Percentiles rank a stretch among this genome's conserved stretches.
These are phyloP conservation scores for Colletotrichum liaoningense DNA, from an alignment of 2,329 filamentous ascomycete genomes.

Conservation along the genomic window DNA sequence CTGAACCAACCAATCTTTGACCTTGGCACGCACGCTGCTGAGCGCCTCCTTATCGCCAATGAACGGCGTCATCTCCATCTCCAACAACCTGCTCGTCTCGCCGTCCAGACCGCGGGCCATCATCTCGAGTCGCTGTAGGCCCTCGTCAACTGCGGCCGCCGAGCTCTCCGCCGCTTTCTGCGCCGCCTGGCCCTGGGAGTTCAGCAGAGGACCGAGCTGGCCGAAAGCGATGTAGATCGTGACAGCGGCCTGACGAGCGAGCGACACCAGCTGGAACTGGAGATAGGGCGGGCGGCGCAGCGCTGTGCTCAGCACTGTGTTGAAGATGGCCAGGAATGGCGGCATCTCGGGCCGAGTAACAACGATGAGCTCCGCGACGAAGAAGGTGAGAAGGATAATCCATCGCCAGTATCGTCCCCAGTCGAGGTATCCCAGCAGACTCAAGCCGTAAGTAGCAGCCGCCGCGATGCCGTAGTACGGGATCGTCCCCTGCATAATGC, in stretches of 20 bases:
- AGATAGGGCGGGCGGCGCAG: constrained; percentile 72
- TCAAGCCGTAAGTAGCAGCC: constrained; percentile 69
- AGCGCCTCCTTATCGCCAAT: constrained; percentile 75
- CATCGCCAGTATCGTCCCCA: constrained; percentile 76
- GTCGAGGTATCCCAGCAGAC: constrained; percentile 74
- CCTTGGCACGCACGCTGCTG: constrained; percentile 73
- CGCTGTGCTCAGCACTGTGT: constrained; percentile 53
- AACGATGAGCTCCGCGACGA: constrained; percentile 67
- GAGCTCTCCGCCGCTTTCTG: constrained; percentile 39
- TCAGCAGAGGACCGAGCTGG: constrained; percentile 79
- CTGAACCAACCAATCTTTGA: constrained; percentile 89
- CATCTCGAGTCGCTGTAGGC: constrained; percentile 74
- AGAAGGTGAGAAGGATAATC: constrained; percentile 65
- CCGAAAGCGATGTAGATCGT: constrained; percentile 86
- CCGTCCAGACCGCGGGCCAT: constrained; percentile 69
- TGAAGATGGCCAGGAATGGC: constrained; percentile 53
- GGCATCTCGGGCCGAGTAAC: constrained; percentile 67
- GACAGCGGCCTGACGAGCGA: constrained; percentile 81
- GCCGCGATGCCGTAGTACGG: constrained; percentile 72
- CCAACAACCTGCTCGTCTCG: constrained; percentile 78
- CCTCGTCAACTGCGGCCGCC: constrained; percentile 46
- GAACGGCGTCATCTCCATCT: constrained; percentile 85
- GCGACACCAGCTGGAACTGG: constrained; percentile 84
- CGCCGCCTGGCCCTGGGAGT: constrained; percentile 49
- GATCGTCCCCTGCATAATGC: constrained; percentile 66